Conservation (phyloP, 345 rosid genomes). For the Corchorus olitorius region DNA sequence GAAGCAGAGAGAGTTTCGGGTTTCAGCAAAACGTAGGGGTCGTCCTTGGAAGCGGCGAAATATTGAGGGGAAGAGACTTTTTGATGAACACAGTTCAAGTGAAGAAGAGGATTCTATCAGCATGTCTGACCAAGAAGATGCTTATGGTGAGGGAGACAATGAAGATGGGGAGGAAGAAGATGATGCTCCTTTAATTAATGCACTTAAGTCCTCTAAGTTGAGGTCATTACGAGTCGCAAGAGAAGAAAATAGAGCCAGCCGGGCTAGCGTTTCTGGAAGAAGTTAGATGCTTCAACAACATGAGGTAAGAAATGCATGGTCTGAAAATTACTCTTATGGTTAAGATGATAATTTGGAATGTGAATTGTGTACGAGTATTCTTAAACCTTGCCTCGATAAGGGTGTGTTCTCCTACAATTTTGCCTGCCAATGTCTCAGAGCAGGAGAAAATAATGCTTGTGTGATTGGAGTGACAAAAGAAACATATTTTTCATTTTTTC, state of each 20-base stretch:
- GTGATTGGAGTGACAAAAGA: neutral
- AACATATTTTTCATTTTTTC: neutral
- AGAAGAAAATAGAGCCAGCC: conserved; percentile 42
- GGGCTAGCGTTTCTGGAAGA: conserved; percentile 36
- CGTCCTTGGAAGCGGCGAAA: conserved; percentile 74
- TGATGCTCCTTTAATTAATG: conserved; percentile 72
- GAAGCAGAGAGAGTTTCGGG: too few species aligned
- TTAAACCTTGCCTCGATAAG: neutral
- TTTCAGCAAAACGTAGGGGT: conserved; percentile 71
- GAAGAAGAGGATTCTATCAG: conserved; percentile 86
- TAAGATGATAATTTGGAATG: neutral
- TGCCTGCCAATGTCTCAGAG: neutral
- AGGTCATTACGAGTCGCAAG: conserved; percentile 57
- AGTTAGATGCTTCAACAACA: conserved; percentile 31
- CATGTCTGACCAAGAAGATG: conserved; percentile 73
- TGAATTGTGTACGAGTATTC: neutral
- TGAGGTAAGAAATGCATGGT: conserved; percentile 39
- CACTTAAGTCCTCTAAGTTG: conserved; percentile 68
- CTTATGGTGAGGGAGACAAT: conserved; percentile 42
- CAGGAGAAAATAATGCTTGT: neutral
- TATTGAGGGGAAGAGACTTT: conserved; percentile 82
- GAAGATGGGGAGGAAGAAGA: conserved; percentile 71
- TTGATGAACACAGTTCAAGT: conserved; percentile 70
- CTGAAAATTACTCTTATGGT: neutral
- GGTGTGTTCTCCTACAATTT: neutral